Evolutionary conservation across 257 asterid genomes (phyloP).

Genomic region (Gentiana macrophylla): DNA sequence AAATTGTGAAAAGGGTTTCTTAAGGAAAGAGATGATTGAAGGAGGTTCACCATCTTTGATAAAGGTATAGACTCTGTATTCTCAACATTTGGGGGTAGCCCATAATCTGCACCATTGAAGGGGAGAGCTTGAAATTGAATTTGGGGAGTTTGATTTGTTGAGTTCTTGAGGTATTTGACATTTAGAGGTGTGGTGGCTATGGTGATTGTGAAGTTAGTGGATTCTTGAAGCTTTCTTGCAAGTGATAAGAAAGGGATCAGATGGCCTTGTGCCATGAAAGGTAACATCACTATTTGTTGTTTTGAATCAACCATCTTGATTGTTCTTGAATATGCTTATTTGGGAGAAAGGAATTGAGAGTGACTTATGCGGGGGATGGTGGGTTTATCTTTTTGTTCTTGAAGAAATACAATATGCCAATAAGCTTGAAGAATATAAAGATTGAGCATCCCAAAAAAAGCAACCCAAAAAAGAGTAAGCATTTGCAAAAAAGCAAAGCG

Average conservation of each 20-base stretch:
- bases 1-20: conserved; percentile 26
- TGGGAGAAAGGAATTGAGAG: too few species aligned
- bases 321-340: too few species aligned
- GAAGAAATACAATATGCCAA: too few species aligned
- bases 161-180: conserved; percentile 34
- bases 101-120: conserved; percentile 36
- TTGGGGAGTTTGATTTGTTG: conserved; percentile 7
- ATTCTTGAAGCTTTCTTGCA: conserved; percentile 15
- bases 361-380: too few species aligned
- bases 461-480: too few species aligned
- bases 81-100: conserved; percentile 65
- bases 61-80: conserved; percentile 64
- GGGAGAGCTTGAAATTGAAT: conserved; percentile 45
- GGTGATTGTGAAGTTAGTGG: conserved; percentile 12
- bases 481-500: too few species aligned
- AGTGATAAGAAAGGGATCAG: conserved; percentile 23
- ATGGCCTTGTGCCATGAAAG: conserved; percentile 30
- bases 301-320: conserved; percentile 7
- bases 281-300: conserved; percentile 21
- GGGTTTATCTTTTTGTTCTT: too few species aligned
- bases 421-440: too few species aligned
- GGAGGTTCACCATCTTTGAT: conserved; percentile 25
- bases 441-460: too few species aligned
- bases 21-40: conserved; percentile 39
- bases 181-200: conserved; percentile 22